phyloP scores from a whole-genome alignment of 2,329 filamentous ascomycete genomes.

The Thielaviopsis ethacetica region DNA sequence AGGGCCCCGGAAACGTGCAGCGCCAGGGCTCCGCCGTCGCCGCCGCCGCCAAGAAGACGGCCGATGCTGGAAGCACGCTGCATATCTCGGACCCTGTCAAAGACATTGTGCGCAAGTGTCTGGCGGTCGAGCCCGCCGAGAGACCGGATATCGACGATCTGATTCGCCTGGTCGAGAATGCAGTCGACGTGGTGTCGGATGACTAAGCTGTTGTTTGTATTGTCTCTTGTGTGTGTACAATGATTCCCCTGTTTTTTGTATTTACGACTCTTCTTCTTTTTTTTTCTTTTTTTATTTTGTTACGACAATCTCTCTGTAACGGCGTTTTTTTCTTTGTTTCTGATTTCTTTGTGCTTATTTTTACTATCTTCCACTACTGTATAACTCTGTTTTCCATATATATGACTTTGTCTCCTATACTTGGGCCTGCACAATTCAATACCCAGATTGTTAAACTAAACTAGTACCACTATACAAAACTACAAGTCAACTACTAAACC shows the following conservation, averaged over 20 bases:
- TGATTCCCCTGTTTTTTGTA: neutral
- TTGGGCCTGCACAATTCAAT: neutral
- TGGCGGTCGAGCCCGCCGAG: slow-evolving; percentile 74
- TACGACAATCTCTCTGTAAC: too few species aligned
- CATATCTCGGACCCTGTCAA: slow-evolving; percentile 66
- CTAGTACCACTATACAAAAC: too few species aligned
- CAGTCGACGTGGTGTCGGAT: slow-evolving; percentile 50
- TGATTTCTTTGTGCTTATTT: neutral
- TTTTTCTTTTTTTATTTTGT: neutral
- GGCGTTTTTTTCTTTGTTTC: neutral
- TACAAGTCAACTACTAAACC: slow-evolving; percentile 20
- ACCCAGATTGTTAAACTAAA: slow-evolving; percentile 6
- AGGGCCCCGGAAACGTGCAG: slow-evolving; percentile 44
- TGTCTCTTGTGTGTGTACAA: too few species aligned
- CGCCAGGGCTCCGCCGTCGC: slow-evolving; percentile 21
- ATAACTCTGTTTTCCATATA: too few species aligned
- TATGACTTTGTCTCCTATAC: too few species aligned
- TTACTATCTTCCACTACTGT: neutral
- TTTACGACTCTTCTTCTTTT: slow-evolving; percentile 2
- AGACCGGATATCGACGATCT: slow-evolving; percentile 75
- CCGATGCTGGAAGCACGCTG: slow-evolving; percentile 13
- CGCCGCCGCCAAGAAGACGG: slow-evolving; percentile 10
- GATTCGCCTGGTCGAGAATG: slow-evolving; percentile 59
- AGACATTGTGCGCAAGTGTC: slow-evolving; percentile 72
- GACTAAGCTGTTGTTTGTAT: slow-evolving; percentile 21